Base-by-base conservation (phyloP, 2,329 filamentous ascomycete genomes). In the Nannizziopsis barbatae region DNA sequence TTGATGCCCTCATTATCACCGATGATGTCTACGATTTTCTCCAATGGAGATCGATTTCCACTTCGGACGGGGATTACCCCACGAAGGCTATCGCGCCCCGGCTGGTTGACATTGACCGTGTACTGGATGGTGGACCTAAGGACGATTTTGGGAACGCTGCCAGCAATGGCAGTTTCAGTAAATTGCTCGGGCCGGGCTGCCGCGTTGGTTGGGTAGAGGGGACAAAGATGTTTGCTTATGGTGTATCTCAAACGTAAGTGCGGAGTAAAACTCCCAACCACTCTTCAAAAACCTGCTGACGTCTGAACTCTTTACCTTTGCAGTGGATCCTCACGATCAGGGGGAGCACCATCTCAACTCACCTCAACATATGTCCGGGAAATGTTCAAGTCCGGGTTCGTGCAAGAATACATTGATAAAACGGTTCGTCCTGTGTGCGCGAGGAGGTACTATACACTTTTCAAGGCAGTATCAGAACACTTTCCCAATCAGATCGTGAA, bases 1-100 rank as follows among this genome's bases (percentile, higher is more conserved):
- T 83, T 62, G 81, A 96, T 62, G 86, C 86, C 5, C 74, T 96
- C n/a, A 67, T 95, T 48, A 74, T 95, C 22, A 79, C 79, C 42
- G 90, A 96, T 67, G 92, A 98, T 63, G 88, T 96, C 8, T 98
- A 98, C 62, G 90, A 96, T 63, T 83, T 90, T 55, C 73, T 96
- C 4, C 84, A 89, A 62, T 95, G 88, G 86, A 46, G 22, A 20
- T 32, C 36, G 2, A 12, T 14, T 9, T 52, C 45, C 5, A 46
- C 22, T 20, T 39, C 45, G 2, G 14, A 33, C 3, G 14, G 35
- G 36, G 18, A 41, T 4, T 33, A 45, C 31, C 35, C 52, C 2
- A 41, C 37, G 5, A 45, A 47, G 22, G 56, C 55, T 14, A n/a
- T 59, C 30, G 55, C 88, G 7, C 86, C 87, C 2, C 79, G 87